Conservation (phyloP, 352 stramenopile species). For the Plasmopara viticola region DNA sequence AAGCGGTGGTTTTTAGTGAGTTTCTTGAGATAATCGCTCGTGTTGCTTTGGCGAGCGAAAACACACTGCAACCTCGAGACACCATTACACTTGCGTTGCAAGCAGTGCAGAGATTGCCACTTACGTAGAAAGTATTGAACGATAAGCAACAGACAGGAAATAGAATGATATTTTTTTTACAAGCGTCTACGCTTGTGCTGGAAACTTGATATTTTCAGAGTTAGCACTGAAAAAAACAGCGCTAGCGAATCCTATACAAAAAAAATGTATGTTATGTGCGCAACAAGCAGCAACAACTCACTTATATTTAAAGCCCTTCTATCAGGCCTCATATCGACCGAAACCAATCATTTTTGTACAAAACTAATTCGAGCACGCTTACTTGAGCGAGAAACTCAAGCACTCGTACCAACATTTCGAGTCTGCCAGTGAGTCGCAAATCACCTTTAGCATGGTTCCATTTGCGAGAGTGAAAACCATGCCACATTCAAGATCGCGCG, state of each 20-base stretch:
- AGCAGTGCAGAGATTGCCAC: constrained; percentile 51
- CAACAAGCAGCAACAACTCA: not conserved
- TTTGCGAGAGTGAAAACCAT: constrained; percentile 63
- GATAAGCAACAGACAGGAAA: not conserved
- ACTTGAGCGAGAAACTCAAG: constrained; percentile 41
- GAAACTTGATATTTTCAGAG: too few species aligned
- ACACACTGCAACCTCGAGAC: constrained; percentile 50
- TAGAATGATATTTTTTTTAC: too few species aligned
- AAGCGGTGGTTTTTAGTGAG: constrained; percentile 65
- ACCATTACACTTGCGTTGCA: constrained; percentile 75
- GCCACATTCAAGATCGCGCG: constrained; percentile 54
- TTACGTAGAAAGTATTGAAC: constrained; percentile 13
- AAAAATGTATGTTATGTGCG: too few species aligned
- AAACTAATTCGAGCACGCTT: constrained; percentile 15
- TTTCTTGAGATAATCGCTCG: constrained; percentile 64
- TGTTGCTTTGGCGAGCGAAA: constrained; percentile 51
- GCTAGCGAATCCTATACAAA: too few species aligned
- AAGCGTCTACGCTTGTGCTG: too few species aligned
- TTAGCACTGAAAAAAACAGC: constrained; percentile 6
- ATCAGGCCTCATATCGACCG: constrained; percentile 8
- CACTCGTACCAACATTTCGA: constrained; percentile 73
- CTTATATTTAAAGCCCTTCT: constrained; percentile 12
- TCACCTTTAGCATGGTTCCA: constrained; percentile 55
- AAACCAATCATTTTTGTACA: constrained; percentile 29
- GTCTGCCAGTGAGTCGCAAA: constrained; percentile 64